phyloP scores from a whole-genome alignment of 2,329 filamentous ascomycete genomes.

The Ustilaginoidea virens region DNA sequence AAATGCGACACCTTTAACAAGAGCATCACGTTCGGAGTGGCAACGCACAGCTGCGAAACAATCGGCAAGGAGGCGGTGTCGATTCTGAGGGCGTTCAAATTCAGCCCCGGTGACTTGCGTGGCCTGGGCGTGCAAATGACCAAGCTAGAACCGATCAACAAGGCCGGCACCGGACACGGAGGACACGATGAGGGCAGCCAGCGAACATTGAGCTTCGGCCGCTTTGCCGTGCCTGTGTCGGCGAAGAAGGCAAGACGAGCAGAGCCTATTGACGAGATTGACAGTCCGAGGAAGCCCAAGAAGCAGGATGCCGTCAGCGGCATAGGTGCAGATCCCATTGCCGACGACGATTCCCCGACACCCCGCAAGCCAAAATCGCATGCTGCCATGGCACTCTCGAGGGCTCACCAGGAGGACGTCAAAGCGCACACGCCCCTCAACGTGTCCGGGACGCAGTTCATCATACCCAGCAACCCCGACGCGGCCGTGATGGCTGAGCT shows the following conservation, averaged over 20 bases:
- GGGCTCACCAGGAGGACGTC: conserved; percentile 31
- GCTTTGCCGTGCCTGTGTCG: conserved; percentile 24
- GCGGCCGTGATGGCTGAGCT: conserved; percentile 69
- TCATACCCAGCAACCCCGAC: conserved; percentile 74
- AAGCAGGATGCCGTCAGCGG: conserved; percentile 12
- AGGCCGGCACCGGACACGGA: conserved; percentile 14
- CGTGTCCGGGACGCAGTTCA: conserved; percentile 75
- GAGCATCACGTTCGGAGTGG: conserved; percentile 65
- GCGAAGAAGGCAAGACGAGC: conserved; percentile 22
- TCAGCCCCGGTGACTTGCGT: conserved; percentile 83
- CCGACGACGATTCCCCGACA: conserved; percentile 38
- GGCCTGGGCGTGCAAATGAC: conserved; percentile 89
- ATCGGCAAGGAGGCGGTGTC: conserved; percentile 75
- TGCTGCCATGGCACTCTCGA: conserved; percentile 35
- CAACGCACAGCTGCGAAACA: conserved; percentile 58
- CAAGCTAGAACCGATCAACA: conserved; percentile 69
- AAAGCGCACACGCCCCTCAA: conserved; percentile 58
- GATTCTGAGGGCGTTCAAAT: conserved; percentile 64
- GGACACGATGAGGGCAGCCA: conserved; percentile 53
- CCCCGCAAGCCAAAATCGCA: conserved; percentile 37
- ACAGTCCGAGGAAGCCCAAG: conserved; percentile 19
- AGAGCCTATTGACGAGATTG: conserved; percentile 36
- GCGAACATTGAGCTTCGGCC: conserved; percentile 58
- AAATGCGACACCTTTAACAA: conserved; percentile 94
- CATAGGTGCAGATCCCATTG: conserved; percentile 33